Evolutionary conservation across 2,329 filamentous ascomycete genomes (phyloP).

Genomic region (Colletotrichum sp.): DNA sequence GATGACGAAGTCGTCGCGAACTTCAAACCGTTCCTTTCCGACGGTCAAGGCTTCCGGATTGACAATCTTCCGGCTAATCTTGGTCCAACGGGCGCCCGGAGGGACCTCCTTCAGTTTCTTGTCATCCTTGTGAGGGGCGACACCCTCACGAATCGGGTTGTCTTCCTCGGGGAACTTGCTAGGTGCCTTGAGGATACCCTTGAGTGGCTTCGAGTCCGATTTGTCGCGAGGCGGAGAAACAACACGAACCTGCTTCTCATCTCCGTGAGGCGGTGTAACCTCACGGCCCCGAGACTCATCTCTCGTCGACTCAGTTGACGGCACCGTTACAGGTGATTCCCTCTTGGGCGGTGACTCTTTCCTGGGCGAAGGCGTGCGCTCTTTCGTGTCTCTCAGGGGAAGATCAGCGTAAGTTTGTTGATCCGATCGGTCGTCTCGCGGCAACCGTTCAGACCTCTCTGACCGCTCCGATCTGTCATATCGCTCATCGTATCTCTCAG

Average conservation of each 20-base stretch:
- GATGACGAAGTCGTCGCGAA: conserved; percentile 92
- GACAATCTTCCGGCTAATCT: conserved; percentile 86
- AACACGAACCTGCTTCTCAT: conserved; percentile 64
- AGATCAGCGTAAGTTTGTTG: conserved; percentile 16
- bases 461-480: not conserved
- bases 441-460: not conserved
- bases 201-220: conserved; percentile 72
- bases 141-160: conserved; percentile 84
- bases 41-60: conserved; percentile 87
- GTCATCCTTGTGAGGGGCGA: conserved; percentile 91
- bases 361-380: conserved; percentile 16
- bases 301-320: conserved; percentile 21
- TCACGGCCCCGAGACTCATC: conserved; percentile 49
- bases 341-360: conserved; percentile 13
- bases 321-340: conserved; percentile 12
- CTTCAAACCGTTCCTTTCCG: conserved; percentile 90
- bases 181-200: conserved; percentile 85
- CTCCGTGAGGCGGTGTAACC: conserved; percentile 31
- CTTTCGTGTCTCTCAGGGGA: not conserved
- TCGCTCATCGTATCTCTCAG: not conserved
- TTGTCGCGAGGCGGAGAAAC: conserved; percentile 72
- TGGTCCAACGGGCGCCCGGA: conserved; percentile 86
- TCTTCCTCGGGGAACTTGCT: conserved; percentile 88
- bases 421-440: conserved; percentile 1
- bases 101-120: conserved; percentile 75